Percentiles rank a stretch among this genome's conserved stretches.
phyloP scores from a whole-genome alignment of 306 rosid genomes.

The Ammopiptanthus mongolicus region DNA sequence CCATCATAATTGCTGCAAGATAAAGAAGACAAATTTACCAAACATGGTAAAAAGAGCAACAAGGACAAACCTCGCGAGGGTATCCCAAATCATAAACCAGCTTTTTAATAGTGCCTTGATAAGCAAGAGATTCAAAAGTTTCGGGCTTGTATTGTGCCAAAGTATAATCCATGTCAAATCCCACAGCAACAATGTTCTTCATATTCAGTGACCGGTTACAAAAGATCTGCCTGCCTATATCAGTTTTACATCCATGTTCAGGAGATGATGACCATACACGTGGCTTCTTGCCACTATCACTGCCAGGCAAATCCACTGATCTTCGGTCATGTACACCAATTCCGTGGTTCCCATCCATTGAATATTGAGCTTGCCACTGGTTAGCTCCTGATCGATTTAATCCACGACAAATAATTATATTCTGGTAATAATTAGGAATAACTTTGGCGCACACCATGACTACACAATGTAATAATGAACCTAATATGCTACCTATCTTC shows the following conservation, averaged over 20 bases:
- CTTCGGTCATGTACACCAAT: constrained; percentile 29
- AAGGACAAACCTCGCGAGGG: constrained; percentile 66
- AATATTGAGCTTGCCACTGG: constrained; percentile 36
- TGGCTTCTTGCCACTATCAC: constrained; percentile 34
- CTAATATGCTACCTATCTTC: background rate
- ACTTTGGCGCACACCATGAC: background rate
- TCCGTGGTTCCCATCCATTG: constrained; percentile 49
- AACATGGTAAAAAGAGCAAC: background rate
- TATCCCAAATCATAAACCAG: constrained; percentile 86
- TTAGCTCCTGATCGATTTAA: constrained; percentile 42
- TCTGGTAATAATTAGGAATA: constrained; percentile 1
- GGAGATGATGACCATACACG: constrained; percentile 68
- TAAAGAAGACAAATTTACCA: background rate
- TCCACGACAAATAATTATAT: background rate
- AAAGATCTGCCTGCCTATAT: constrained; percentile 74
- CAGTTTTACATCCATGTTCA: constrained; percentile 49
- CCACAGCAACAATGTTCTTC: constrained; percentile 90
- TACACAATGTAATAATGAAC: background rate
- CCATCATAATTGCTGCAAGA: background rate
- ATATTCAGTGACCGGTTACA: constrained; percentile 93
- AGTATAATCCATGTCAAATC: constrained; percentile 99
- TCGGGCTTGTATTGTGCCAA: constrained; percentile 98
- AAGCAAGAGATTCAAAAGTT: constrained; percentile 94
- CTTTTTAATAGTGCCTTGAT: constrained; percentile 85
- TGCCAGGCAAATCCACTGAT: constrained; percentile 22